Evolutionary conservation across 768 basidiomycete genomes (phyloP).

Genomic region (Dioszegia crocea): DNA sequence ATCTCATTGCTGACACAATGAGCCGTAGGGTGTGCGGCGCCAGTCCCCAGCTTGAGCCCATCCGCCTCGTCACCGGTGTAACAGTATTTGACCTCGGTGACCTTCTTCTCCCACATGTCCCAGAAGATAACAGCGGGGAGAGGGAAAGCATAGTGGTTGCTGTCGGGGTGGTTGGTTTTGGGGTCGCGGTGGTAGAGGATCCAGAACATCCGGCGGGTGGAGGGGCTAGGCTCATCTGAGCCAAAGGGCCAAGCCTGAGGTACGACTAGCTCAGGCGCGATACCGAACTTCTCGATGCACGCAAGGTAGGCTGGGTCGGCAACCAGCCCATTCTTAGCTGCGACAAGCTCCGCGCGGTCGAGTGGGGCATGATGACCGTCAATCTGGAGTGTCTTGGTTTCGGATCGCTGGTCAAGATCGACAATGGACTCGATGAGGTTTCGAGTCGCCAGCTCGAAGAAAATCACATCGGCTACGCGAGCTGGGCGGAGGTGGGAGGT

Average conservation of each 20-base stretch:
- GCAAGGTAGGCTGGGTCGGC: neutral
- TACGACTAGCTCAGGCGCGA: neutral
- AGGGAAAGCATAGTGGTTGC: conserved; percentile 24
- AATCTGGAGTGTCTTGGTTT: neutral
- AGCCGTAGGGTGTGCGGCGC: conserved; percentile 46
- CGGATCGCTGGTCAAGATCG: neutral
- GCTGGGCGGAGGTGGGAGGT: conserved; percentile 1
- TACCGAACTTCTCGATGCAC: conserved; percentile 1
- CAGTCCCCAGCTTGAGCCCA: conserved; percentile 56
- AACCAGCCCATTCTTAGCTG: neutral
- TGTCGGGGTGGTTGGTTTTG: conserved; percentile 11
- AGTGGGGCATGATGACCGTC: conserved; percentile 5
- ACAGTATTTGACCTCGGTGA: conserved; percentile 32
- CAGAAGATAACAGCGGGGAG: conserved; percentile 15
- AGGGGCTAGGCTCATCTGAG: conserved; percentile 1
- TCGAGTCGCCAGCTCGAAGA: conserved; percentile 8
- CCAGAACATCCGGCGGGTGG: conserved; percentile 7
- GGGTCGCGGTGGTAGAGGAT: conserved; percentile 12
- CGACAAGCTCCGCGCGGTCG: conserved; percentile 1
- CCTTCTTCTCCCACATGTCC: conserved; percentile 23
- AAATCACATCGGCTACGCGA: conserved; percentile 10
- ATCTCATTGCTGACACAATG: conserved; percentile 3
- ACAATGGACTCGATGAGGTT: conserved; percentile 10
- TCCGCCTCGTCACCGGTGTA: conserved; percentile 23
- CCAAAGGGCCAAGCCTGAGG: conserved; percentile 3